Conservation (phyloP, 1,284 basidiomycete species). For the Puccinia coronata region DNA sequence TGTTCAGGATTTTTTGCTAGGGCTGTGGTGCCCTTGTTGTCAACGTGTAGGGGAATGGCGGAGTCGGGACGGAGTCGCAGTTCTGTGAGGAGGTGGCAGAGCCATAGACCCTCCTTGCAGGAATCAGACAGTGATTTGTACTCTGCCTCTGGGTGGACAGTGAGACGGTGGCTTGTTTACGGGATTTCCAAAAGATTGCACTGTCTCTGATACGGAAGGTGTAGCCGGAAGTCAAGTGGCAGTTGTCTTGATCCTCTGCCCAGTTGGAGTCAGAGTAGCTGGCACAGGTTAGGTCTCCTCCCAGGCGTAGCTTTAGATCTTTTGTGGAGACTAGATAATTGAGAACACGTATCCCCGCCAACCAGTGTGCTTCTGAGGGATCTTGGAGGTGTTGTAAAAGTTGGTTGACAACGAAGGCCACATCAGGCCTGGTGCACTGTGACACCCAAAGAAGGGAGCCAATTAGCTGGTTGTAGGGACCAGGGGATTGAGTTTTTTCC, state of each 20-base stretch:
- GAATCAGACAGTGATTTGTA: not conserved
- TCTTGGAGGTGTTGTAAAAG: slow-evolving; percentile 15
- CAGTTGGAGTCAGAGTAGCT: slow-evolving; percentile 2
- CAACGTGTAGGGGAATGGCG: too few species aligned
- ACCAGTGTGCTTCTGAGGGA: not conserved
- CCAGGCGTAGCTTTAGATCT: slow-evolving; percentile 6
- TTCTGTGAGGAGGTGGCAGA: too few species aligned
- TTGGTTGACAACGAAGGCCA: slow-evolving; percentile 3
- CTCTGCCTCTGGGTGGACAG: not conserved
- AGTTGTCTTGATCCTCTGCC: not conserved
- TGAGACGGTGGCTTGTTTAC: too few species aligned
- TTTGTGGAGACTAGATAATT: not conserved
- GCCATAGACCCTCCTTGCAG: too few species aligned
- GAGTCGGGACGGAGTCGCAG: too few species aligned
- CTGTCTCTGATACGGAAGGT: not conserved
- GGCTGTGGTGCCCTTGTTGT: too few species aligned
- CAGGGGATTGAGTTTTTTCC: not conserved
- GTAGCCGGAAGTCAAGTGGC: not conserved
- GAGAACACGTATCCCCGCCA: not conserved
- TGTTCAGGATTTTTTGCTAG: too few species aligned
- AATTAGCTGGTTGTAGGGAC: not conserved
- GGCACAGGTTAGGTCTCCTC: not conserved
- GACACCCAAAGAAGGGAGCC: not conserved
- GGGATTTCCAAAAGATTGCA: slow-evolving; percentile 1
- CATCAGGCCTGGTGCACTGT: slow-evolving; percentile 21